These are phyloP conservation scores for Blastobotrys malaysiensis DNA, from an alignment of 1,139 yeast genomes.

Conservation along the genomic window DNA sequence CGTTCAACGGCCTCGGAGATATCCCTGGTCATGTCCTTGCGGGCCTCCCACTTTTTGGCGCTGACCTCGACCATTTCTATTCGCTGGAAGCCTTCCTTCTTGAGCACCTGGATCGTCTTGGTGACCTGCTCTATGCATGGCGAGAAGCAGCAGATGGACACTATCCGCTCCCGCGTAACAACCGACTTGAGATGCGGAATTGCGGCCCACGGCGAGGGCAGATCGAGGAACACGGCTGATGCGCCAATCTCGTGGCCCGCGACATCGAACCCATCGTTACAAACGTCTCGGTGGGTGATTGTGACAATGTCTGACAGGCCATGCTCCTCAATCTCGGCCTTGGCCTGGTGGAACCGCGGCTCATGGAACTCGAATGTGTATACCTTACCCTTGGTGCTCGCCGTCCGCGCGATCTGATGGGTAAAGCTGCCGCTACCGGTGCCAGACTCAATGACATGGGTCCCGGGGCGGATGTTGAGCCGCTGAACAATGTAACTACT, in stretches of 20 bases:
- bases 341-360: slow-evolving; percentile 74
- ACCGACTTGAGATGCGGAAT: slow-evolving; percentile 61
- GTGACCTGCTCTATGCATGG: slow-evolving; percentile 98
- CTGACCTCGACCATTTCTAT: slow-evolving; percentile 93
- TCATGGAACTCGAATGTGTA: slow-evolving; percentile 91
- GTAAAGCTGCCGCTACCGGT: slow-evolving; percentile 97
- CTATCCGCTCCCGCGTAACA: slow-evolving; percentile 46
- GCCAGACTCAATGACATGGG: slow-evolving; percentile 90
- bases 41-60: slow-evolving; percentile 83
- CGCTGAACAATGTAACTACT: slow-evolving; percentile 85
- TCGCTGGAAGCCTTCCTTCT: slow-evolving; percentile 74
- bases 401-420: slow-evolving; percentile 84
- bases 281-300: slow-evolving; percentile 89
- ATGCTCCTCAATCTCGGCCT: slow-evolving; percentile 68
- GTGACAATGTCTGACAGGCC: slow-evolving; percentile 48
- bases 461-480: slow-evolving; percentile 65
- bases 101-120: slow-evolving; percentile 70
- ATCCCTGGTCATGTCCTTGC: slow-evolving; percentile 80
- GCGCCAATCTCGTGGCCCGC: slow-evolving; percentile 44
- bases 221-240: slow-evolving; percentile 76
- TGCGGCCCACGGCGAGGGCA: slow-evolving; percentile 98
- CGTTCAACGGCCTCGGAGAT: slow-evolving; percentile 78
- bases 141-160: slow-evolving; percentile 85
- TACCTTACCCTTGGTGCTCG: slow-evolving; percentile 55
- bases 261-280: slow-evolving; percentile 74